Conservation (phyloP, 805 yeast species). For the Cyberlindnera misumaiensis region DNA sequence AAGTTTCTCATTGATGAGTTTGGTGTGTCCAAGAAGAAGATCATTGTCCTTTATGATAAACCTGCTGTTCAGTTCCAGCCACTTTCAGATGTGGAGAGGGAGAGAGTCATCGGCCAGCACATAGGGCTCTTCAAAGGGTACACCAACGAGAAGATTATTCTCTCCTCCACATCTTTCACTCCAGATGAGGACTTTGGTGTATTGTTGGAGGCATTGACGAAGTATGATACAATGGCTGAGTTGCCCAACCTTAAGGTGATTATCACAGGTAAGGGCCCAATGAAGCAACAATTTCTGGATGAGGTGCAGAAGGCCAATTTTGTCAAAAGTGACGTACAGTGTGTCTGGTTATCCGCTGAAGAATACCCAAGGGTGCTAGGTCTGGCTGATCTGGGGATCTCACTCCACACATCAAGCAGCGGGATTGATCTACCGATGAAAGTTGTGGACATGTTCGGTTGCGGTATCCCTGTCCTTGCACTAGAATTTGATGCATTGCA, state of each 20-base stretch:
- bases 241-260: slow-evolving; percentile 53
- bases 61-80: slow-evolving; percentile 71
- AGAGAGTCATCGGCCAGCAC: slow-evolving; percentile 31
- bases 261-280: slow-evolving; percentile 98
- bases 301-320: slow-evolving; percentile 40
- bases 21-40: slow-evolving; percentile 38
- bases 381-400: slow-evolving; percentile 80
- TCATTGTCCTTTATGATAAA: slow-evolving; percentile 74
- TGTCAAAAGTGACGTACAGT: slow-evolving; percentile 46
- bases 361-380: slow-evolving; percentile 75
- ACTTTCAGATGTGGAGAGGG: slow-evolving; percentile 14
- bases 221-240: slow-evolving; percentile 31
- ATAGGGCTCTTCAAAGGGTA: slow-evolving; percentile 28
- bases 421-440: slow-evolving; percentile 98
- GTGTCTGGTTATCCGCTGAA: slow-evolving; percentile 71
- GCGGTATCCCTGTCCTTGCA: slow-evolving; percentile 87
- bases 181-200: slow-evolving; percentile 86
- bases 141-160: slow-evolving; percentile 50
- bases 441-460: slow-evolving; percentile 91
- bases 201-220: slow-evolving; percentile 59
- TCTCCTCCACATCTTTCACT: slow-evolving; percentile 90
- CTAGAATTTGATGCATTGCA: slow-evolving; percentile 67
- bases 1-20: slow-evolving; percentile 50
- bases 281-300: slow-evolving; percentile 45
- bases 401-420: slow-evolving; percentile 85